Evolutionary conservation across 2,329 filamentous ascomycete species (phyloP).

Genomic region (Stachybotrys chlorohalonatus): DNA sequence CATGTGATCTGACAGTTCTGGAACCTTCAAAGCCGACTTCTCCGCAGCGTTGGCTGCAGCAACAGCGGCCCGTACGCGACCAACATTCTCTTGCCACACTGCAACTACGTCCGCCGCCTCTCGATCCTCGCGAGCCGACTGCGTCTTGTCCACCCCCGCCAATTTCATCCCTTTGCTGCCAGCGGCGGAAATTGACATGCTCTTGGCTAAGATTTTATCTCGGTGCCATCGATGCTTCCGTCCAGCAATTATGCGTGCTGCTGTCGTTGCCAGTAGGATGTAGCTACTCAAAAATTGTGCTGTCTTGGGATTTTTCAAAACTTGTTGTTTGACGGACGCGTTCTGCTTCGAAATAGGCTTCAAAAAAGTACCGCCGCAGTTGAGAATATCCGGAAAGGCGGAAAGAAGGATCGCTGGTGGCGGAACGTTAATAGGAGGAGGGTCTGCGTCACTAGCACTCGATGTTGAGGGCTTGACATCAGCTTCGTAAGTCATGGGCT

Average conservation of each 20-base stretch:
- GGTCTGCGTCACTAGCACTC: constrained; percentile 20
- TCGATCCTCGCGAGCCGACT: constrained; percentile 74
- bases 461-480: neutral
- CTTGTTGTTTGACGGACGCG: constrained; percentile 48
- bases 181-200: constrained; percentile 76
- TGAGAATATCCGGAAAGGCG: constrained; percentile 63
- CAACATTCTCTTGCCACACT: constrained; percentile 67
- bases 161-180: constrained; percentile 86
- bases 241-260: constrained; percentile 74
- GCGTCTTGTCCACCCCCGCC: constrained; percentile 72
- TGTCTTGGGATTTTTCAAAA: constrained; percentile 54
- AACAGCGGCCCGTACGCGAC: constrained; percentile 65
- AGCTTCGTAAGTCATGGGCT: constrained; percentile 10
- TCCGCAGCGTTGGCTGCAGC: constrained; percentile 55
- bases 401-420: constrained; percentile 78
- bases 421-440: constrained; percentile 77
- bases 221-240: constrained; percentile 85
- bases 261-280: constrained; percentile 54
- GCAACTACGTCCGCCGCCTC: constrained; percentile 71
- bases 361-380: constrained; percentile 57
- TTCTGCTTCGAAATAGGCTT: constrained; percentile 52
- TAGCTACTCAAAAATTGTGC: constrained; percentile 57
- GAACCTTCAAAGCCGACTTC: constrained; percentile 45
- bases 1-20: constrained; percentile 64
- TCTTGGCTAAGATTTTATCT: constrained; percentile 74